Evolutionary conservation across 2,329 filamentous ascomycete genomes (phyloP).

Genomic region (Colletotrichum cereale): DNA sequence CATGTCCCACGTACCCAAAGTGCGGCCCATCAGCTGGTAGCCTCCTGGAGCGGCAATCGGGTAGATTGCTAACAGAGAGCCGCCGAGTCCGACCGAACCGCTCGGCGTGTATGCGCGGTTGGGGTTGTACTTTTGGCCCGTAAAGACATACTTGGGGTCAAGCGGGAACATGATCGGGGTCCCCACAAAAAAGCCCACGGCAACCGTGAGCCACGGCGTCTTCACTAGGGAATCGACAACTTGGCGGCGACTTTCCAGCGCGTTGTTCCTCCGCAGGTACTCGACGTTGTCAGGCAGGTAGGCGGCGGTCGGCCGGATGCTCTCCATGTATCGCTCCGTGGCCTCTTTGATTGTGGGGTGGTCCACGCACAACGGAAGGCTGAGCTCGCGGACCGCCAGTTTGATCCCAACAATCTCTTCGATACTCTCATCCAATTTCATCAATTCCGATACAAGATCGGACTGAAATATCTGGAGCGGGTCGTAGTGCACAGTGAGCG

Average conservation of each 20-base stretch:
- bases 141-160: conserved; percentile 44
- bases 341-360: conserved; percentile 56
- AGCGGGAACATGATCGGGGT: conserved; percentile 49
- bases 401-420: conserved; percentile 38
- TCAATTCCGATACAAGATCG: conserved; percentile 6
- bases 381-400: conserved; percentile 44
- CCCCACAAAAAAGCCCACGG: conserved; percentile 53
- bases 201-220: conserved; percentile 49
- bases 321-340: conserved; percentile 69
- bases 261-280: conserved; percentile 58
- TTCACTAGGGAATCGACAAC: conserved; percentile 51
- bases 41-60: conserved; percentile 54
- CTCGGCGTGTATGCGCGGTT: conserved; percentile 51
- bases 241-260: conserved; percentile 47
- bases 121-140: conserved; percentile 50
- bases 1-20: conserved; percentile 51
- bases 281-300: conserved; percentile 72
- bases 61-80: conserved; percentile 53
- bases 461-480: conserved; percentile 37
- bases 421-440: conserved; percentile 18
- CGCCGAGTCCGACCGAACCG: conserved; percentile 53
- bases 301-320: conserved; percentile 68
- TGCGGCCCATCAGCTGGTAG: conserved; percentile 52
- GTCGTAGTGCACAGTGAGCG: conserved; percentile 42
- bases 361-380: conserved; percentile 48